These are phyloP conservation scores for Thalassiosira delicatula DNA, from an alignment of 352 stramenopile genomes.

Conservation along the genomic window DNA sequence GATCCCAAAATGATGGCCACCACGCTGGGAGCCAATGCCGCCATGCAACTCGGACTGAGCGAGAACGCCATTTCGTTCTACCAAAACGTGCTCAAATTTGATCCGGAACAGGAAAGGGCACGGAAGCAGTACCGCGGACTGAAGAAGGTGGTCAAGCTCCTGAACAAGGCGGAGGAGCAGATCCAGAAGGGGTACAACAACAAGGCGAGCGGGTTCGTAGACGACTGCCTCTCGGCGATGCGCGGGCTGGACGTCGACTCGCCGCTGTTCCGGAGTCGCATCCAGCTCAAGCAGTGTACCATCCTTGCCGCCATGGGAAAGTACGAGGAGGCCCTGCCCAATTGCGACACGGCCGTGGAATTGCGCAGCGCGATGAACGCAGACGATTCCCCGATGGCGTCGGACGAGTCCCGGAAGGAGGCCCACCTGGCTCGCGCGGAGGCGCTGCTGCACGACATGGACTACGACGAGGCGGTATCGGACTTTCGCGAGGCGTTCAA, in stretches of 20 bases:
- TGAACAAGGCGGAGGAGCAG: slow-evolving; percentile 70
- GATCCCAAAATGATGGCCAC: slow-evolving; percentile 68
- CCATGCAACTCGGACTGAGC: slow-evolving; percentile 68
- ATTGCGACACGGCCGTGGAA: slow-evolving; percentile 68
- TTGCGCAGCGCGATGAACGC: slow-evolving; percentile 39
- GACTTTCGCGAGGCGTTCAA: slow-evolving; percentile 65
- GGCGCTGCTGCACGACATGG: slow-evolving; percentile 63
- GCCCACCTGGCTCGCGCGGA: slow-evolving; percentile 62
- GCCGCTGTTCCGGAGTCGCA: slow-evolving; percentile 64
- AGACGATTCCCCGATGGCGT: too few species aligned
- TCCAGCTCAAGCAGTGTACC: slow-evolving; percentile 70
- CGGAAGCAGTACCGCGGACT: slow-evolving; percentile 73
- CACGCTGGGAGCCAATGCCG: slow-evolving; percentile 67
- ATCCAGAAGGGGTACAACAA: slow-evolving; percentile 78
- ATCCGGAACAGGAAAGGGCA: slow-evolving; percentile 69
- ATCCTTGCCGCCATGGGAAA: slow-evolving; percentile 68
- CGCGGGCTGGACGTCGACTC: slow-evolving; percentile 70
- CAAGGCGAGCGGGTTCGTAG: slow-evolving; percentile 56
- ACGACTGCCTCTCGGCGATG: slow-evolving; percentile 70
- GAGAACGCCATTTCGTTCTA: slow-evolving; percentile 76
- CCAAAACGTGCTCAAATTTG: slow-evolving; percentile 74
- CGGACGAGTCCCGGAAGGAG: slow-evolving; percentile 50
- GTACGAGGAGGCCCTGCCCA: slow-evolving; percentile 63
- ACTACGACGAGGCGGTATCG: slow-evolving; percentile 70
- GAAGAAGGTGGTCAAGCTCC: slow-evolving; percentile 73